These are phyloP conservation scores for Castanea sativa DNA, from an alignment of 306 rosid species.

Conservation along the genomic window DNA sequence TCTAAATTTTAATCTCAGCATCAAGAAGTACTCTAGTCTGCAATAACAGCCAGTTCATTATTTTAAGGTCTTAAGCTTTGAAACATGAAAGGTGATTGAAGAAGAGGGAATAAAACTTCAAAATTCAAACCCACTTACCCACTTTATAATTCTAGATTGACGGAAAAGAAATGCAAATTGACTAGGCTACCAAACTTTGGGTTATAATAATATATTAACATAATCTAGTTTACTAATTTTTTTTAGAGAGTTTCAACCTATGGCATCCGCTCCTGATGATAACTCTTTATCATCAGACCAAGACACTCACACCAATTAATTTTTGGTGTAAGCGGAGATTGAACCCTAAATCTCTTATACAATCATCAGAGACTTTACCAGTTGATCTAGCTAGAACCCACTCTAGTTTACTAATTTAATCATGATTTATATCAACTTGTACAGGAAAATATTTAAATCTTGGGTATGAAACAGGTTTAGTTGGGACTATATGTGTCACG, in stretches of 20 bases:
- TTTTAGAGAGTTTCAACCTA: too few species aligned
- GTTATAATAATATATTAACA: neutral
- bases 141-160: neutral
- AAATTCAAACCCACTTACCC: slow-evolving; percentile 19
- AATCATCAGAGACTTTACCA: too few species aligned
- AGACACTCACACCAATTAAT: too few species aligned
- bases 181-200: neutral
- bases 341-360: too few species aligned
- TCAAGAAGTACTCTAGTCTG: neutral
- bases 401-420: neutral
- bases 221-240: neutral
- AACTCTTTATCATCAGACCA: too few species aligned
- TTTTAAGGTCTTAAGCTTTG: neutral
- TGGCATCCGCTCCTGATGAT: too few species aligned
- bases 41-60: neutral
- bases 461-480: neutral
- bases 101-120: neutral
- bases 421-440: neutral
- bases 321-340: too few species aligned
- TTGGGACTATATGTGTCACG: neutral
- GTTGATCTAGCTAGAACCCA: too few species aligned
- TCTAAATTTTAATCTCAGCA: neutral
- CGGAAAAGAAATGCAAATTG: neutral
- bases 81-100: neutral
- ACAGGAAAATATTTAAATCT: neutral